phyloP scores from a whole-genome alignment of 2,329 filamentous ascomycete genomes.

The Dryadomyces quercivorus region DNA sequence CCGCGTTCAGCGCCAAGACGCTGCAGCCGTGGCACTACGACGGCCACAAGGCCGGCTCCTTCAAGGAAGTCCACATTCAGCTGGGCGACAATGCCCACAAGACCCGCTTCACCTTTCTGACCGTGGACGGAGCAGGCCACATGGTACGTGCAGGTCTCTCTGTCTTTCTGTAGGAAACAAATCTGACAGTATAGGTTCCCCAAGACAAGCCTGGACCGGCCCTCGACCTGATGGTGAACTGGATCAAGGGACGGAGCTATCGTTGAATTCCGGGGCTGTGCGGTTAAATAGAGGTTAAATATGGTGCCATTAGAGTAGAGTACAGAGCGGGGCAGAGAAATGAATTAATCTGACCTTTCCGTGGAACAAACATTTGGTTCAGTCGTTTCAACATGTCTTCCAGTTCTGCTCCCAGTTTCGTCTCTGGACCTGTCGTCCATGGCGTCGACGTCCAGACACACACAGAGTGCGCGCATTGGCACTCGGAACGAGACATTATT shows the following conservation, averaged over 20 bases:
- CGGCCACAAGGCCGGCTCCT: constrained; percentile 1
- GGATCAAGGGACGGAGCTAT: no score
- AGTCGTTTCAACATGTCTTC: no score
- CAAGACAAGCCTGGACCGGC: no score
- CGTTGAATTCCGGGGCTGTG: no score
- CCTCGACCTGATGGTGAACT: no score
- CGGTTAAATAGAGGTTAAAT: no score
- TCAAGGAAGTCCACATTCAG: constrained; percentile 4
- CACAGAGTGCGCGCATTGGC: constrained; percentile 7
- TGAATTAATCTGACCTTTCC: no score
- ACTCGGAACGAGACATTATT: constrained; percentile 8
- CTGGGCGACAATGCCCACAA: not conserved
- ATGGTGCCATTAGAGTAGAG: no score
- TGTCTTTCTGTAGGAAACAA: no score
- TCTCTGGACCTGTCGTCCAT: not conserved
- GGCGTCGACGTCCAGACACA: constrained; percentile 3
- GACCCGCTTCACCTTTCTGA: not conserved
- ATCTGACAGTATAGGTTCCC: no score
- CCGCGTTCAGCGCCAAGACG: constrained; percentile 24
- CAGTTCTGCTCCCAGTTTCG: no score
- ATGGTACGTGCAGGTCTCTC: not conserved
- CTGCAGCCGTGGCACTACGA: constrained; percentile 5
- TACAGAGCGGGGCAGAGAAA: not conserved
- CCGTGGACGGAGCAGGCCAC: not conserved
- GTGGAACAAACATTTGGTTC: no score